phyloP scores from a whole-genome alignment of 2,329 filamentous ascomycete species.

The Aspergillus sp. region DNA sequence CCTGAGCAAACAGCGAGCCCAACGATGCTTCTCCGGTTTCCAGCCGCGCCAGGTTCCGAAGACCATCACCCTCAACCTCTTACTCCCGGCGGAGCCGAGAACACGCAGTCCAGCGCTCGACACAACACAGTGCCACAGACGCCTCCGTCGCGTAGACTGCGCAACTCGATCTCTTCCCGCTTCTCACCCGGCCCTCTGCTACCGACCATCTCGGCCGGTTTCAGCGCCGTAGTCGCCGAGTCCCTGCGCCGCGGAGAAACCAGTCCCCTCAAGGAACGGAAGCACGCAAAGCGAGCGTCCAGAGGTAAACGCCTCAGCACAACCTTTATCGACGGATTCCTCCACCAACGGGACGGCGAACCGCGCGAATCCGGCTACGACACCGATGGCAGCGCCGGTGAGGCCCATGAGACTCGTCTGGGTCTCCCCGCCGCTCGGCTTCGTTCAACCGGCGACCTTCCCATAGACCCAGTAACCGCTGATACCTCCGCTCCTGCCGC shows the following conservation, averaged over 20 bases:
- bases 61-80: constrained; percentile 17
- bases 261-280: constrained; percentile 33
- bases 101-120: constrained; percentile 21
- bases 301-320: constrained; percentile 28
- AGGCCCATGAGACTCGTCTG: constrained; percentile 16
- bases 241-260: constrained; percentile 58
- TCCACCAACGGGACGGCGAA: constrained; percentile 17
- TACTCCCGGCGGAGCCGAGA: constrained; percentile 16
- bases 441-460: constrained; percentile 23
- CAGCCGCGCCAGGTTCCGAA: constrained; percentile 35
- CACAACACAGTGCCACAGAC: constrained; percentile 32
- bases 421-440: constrained; percentile 24
- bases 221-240: constrained; percentile 64
- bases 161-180: constrained; percentile 49
- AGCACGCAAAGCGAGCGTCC: constrained; percentile 18
- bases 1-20: constrained; percentile 21
- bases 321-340: constrained; percentile 18
- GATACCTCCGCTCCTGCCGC: constrained; percentile 23
- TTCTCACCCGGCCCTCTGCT: constrained; percentile 60
- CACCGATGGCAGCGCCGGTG: constrained; percentile 13
- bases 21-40: constrained; percentile 38
- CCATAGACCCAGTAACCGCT: constrained; percentile 16
- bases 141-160: constrained; percentile 35
- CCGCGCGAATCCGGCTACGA: constrained; percentile 17
- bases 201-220: constrained; percentile 57